These are phyloP conservation scores for Diaporthe nobilis DNA, from an alignment of 2,329 filamentous ascomycete species.

Conservation along the genomic window DNA sequence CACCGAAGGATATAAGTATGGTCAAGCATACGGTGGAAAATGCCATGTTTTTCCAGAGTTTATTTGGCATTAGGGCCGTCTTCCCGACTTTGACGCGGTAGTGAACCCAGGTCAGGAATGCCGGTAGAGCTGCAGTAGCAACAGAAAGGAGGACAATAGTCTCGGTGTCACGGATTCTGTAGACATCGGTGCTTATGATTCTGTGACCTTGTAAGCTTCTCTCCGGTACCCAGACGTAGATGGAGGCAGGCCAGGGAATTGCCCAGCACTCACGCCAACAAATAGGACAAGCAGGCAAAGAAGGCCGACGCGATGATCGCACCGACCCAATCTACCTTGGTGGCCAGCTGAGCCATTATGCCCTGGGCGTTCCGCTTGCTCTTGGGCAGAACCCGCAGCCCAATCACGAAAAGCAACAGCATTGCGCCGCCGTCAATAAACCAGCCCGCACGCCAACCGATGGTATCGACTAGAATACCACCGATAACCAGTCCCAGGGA, in stretches of 20 bases:
- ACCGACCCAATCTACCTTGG: constrained; percentile 69
- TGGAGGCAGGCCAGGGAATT: neutral
- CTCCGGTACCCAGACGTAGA: neutral
- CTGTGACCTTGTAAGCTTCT: constrained; percentile 41
- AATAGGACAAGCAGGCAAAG: constrained; percentile 65
- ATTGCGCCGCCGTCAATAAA: constrained; percentile 56
- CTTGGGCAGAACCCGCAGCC: constrained; percentile 54
- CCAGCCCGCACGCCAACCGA: constrained; percentile 64
- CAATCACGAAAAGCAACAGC: constrained; percentile 53
- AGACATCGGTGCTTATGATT: constrained; percentile 54
- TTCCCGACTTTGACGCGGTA: constrained; percentile 59
- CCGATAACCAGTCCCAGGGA: constrained; percentile 64
- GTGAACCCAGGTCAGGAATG: constrained; percentile 69
- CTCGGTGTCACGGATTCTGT: constrained; percentile 57
- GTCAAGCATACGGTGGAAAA: constrained; percentile 70
- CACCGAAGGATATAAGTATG: constrained; percentile 61
- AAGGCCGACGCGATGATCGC: constrained; percentile 61
- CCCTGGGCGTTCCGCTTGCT: constrained; percentile 45
- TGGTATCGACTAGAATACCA: constrained; percentile 61
- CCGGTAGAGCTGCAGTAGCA: constrained; percentile 55
- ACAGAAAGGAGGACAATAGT: constrained; percentile 64
- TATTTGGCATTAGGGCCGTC: constrained; percentile 73
- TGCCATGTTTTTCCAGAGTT: constrained; percentile 69
- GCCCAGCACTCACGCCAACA: constrained; percentile 61
- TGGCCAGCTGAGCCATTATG: constrained; percentile 46